Conservation (phyloP, 768 basidiomycete species). For the Trametes sanguinea region DNA sequence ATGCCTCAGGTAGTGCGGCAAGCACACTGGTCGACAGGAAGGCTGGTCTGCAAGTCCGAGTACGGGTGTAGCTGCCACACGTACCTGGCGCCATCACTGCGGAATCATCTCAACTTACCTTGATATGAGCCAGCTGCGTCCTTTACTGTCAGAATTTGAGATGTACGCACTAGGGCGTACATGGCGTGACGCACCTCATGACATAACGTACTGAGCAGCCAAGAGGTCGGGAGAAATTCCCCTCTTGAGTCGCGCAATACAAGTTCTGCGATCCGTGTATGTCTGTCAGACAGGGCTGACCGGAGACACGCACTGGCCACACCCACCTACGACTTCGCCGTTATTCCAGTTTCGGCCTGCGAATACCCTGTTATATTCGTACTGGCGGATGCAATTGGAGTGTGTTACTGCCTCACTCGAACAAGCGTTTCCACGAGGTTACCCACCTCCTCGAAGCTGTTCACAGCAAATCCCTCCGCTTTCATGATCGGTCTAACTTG, state of each 20-base stretch:
- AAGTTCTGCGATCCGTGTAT: constrained; percentile 50
- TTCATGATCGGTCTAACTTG: constrained; percentile 87
- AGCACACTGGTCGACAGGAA: too few species aligned
- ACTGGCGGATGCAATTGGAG: constrained; percentile 43
- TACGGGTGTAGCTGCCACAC: too few species aligned
- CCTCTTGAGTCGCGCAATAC: constrained; percentile 68
- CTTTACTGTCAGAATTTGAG: neutral
- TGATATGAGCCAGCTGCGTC: constrained; percentile 78
- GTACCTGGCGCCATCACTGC: neutral
- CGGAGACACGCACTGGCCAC: neutral
- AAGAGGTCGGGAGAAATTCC: constrained; percentile 59
- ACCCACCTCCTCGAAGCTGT: constrained; percentile 78
- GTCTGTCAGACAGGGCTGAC: neutral
- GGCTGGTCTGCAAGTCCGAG: too few species aligned
- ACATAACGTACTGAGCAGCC: constrained; percentile 77
- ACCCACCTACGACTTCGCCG: constrained; percentile 74
- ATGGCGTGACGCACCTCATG: constrained; percentile 61
- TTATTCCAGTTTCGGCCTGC: constrained; percentile 84
- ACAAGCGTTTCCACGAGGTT: neutral
- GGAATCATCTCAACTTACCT: constrained; percentile 44
- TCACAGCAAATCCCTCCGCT: constrained; percentile 69
- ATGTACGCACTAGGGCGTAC: too few species aligned
- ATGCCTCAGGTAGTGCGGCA: too few species aligned
- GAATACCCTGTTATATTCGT: constrained; percentile 77
- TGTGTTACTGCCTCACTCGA: too few species aligned